Conservation (phyloP, 805 yeast species). For the Wickerhamomyces bisporus region DNA sequence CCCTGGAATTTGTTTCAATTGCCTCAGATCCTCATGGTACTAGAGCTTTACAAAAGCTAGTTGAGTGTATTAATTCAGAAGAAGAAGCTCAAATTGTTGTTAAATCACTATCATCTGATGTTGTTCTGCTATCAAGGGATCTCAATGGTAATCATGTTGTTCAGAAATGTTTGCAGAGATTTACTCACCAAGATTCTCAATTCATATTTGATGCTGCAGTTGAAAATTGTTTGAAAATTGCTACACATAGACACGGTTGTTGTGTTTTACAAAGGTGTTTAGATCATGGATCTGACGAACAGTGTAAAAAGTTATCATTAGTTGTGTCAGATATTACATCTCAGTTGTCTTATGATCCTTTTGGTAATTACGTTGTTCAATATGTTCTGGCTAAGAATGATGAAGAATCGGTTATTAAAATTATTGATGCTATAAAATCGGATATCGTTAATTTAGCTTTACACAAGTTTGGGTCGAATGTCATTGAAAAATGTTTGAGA, state of each 20-base stretch:
- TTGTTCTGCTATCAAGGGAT: constrained; percentile 79
- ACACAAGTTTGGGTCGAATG: constrained; percentile 92
- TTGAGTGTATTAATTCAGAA: constrained; percentile 70
- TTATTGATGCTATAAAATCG: constrained; percentile 29
- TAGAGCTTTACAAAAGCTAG: constrained; percentile 86
- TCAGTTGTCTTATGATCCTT: constrained; percentile 79
- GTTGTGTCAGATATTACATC: constrained; percentile 67
- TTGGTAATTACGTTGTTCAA: constrained; percentile 96
- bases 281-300: constrained; percentile 75
- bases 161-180: constrained; percentile 80
- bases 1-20: constrained; percentile 68
- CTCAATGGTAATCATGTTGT: constrained; percentile 95
- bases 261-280: constrained; percentile 94
- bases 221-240: constrained; percentile 67
- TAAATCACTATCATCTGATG: constrained; percentile 56
- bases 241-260: constrained; percentile 96
- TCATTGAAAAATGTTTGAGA: constrained; percentile 80
- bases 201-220: constrained; percentile 87
- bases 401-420: constrained; percentile 26
- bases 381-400: constrained; percentile 60
- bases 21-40: constrained; percentile 96
- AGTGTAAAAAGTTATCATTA: constrained; percentile 60
- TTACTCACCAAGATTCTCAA: constrained; percentile 65
- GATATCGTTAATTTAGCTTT: constrained; percentile 50
- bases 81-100: constrained; percentile 68